phyloP scores from a whole-genome alignment of 2,329 filamentous ascomycete genomes.

The Fusarium setosum region DNA sequence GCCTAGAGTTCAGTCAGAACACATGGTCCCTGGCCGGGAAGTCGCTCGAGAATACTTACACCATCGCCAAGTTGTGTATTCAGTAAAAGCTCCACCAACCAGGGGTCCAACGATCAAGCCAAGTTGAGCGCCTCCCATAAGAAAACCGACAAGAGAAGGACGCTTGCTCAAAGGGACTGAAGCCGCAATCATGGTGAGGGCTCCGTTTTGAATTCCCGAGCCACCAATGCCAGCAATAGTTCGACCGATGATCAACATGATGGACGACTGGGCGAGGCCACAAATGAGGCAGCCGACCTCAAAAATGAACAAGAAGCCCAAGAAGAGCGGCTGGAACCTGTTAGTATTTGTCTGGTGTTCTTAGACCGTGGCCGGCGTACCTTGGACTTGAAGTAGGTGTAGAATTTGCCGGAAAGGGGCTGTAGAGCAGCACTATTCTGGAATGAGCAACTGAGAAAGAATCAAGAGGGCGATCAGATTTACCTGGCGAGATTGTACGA shows the following conservation, averaged over 20 bases:
- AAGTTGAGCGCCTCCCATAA: slow-evolving; percentile 52
- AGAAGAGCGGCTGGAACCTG: slow-evolving; percentile 40
- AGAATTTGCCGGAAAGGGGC: slow-evolving; percentile 64
- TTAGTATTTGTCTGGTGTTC: slow-evolving; percentile 39
- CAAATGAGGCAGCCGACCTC: slow-evolving; percentile 60
- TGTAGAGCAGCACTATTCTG: slow-evolving; percentile 58
- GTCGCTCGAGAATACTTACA: slow-evolving; percentile 42
- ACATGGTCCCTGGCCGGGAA: not conserved
- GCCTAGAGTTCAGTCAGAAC: slow-evolving; percentile 39
- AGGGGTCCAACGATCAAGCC: slow-evolving; percentile 61
- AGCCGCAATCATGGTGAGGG: slow-evolving; percentile 47
- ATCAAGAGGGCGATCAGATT: not conserved
- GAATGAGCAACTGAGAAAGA: slow-evolving; percentile 43
- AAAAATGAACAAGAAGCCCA: slow-evolving; percentile 46
- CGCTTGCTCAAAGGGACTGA: slow-evolving; percentile 43
- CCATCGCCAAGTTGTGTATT: slow-evolving; percentile 57
- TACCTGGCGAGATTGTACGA: slow-evolving; percentile 60
- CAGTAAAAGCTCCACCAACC: slow-evolving; percentile 56
- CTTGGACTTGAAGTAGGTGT: slow-evolving; percentile 48
- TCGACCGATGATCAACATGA: slow-evolving; percentile 61
- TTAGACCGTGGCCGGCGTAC: slow-evolving; percentile 45
- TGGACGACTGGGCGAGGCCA: slow-evolving; percentile 55
- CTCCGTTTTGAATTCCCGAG: slow-evolving; percentile 55
- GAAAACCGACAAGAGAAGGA: slow-evolving; percentile 42
- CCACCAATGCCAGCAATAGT: slow-evolving; percentile 60